phyloP scores from a whole-genome alignment of 352 stramenopile genomes.

The Aphanomyces astaci region DNA sequence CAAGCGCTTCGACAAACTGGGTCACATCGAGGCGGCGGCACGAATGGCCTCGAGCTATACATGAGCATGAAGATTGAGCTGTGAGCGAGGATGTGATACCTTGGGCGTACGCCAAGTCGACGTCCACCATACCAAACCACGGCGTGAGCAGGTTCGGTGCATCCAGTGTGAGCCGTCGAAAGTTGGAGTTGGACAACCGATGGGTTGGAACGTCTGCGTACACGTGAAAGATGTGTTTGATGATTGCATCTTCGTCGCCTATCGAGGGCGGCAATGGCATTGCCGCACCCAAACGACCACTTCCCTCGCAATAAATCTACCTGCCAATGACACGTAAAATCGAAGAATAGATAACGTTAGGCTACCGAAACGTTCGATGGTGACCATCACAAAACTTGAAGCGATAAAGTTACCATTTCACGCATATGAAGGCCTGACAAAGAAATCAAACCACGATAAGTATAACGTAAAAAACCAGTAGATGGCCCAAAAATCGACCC shows the following conservation, averaged over 20 bases:
- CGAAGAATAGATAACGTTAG: not conserved
- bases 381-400: no score
- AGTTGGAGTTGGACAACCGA: conserved; percentile 7
- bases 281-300: not conserved
- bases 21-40: not conserved
- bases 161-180: conserved; percentile 1
- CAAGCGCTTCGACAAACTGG: conserved; percentile 16
- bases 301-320: no score
- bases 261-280: not conserved
- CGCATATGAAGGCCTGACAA: no score
- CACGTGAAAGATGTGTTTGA: conserved; percentile 14
- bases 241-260: conserved; percentile 6
- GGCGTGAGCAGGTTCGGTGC: conserved; percentile 18
- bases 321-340: not conserved
- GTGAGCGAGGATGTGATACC: not conserved
- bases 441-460: no score
- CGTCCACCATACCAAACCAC: conserved; percentile 19
- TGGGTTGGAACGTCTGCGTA: conserved; percentile 7
- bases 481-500: no score
- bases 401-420: no score
- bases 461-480: no score
- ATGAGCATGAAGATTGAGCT: not conserved
- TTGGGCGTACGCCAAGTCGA: conserved; percentile 19
- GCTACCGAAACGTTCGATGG: not conserved
- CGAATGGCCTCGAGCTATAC: conserved; percentile 10